Evolutionary conservation across 129 eudicot genomes (phyloP).

Genomic region (Silybum marianum): DNA sequence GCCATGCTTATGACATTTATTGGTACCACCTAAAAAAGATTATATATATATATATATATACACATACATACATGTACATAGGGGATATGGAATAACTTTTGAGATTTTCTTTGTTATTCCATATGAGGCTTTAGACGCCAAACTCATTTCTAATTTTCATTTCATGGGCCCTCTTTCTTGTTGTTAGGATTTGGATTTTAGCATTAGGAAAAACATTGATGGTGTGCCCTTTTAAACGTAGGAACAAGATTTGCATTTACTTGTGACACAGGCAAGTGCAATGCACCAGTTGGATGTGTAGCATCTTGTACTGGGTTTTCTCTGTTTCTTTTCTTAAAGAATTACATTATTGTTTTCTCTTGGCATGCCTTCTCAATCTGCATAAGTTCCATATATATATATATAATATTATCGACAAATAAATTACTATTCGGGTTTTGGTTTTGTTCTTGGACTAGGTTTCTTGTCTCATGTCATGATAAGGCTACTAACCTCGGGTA

Average conservation of each 20-base stretch:
- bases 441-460: neutral
- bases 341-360: neutral
- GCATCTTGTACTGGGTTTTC: too few species aligned
- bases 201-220: neutral
- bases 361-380: neutral
- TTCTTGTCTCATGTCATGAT: too few species aligned
- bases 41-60: conserved; percentile 3
- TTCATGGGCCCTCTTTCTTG: neutral
- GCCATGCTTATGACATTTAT: conserved; percentile 40
- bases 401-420: neutral
- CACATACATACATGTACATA: conserved; percentile 18
- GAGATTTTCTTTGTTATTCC: conserved; percentile 8
- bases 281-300: too few species aligned
- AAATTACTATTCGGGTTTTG: neutral
- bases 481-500: too few species aligned
- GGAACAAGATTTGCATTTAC: neutral
- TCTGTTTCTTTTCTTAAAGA: neutral
- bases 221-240: neutral
- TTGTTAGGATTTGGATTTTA: neutral
- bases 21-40: conserved; percentile 24
- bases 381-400: neutral
- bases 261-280: too few species aligned
- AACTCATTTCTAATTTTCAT: neutral
- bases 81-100: conserved; percentile 4
- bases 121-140: conserved; percentile 1